Base-by-base conservation (phyloP, 352 stramenopile genomes). In the Phytophthora chlamydospora region DNA sequence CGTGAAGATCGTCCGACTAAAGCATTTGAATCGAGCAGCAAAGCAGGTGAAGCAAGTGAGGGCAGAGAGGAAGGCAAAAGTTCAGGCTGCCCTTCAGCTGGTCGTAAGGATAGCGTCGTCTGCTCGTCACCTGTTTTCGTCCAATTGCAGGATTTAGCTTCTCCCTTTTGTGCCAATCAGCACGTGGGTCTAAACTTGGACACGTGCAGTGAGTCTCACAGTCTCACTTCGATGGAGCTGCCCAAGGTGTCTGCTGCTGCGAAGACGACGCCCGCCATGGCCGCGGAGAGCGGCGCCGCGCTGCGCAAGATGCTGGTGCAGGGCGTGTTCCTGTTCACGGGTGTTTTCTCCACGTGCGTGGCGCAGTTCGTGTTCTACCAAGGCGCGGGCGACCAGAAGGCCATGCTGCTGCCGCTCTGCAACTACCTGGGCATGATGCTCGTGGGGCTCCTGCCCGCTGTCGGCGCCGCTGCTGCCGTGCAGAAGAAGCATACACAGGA, bases 351-450 rank as follows among this genome's bases (percentile, higher is more conserved):
- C 27, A 95, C 86, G 17, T 95, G 86, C 55, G 76, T 82, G n/a
- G 84, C 84, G 51, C 86, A 95, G 71, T 91, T 80, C 61, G 71
- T 92, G 14, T 95, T 93, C 60, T 95, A 95, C 59, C 82, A 93
- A 46, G 86, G 86, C 36, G 86, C 86, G 6, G 82, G 77, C 51
- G 83, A 91, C 52, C 86, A 95, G 62, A 81, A 78, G 35, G 78
- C 80, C n/a, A 93, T 95, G 83, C 68, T 95, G n/a, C 59, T 95
- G 35, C 86, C 86, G 55, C 75, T 95, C 3, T 93, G 86, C 68
- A 95, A 95, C 71, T 95, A 93, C 52, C 62, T 95, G 12, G 86
- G 86, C 16, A 92, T 95, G 76, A 92, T 93, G 84, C 79, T 95
- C 24, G 85, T 92, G 2, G 86, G 86, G 0, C 62, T 95, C 14